Conservation (phyloP, 192 early-diverging fungal species). For the Rhizophagus clarus region DNA sequence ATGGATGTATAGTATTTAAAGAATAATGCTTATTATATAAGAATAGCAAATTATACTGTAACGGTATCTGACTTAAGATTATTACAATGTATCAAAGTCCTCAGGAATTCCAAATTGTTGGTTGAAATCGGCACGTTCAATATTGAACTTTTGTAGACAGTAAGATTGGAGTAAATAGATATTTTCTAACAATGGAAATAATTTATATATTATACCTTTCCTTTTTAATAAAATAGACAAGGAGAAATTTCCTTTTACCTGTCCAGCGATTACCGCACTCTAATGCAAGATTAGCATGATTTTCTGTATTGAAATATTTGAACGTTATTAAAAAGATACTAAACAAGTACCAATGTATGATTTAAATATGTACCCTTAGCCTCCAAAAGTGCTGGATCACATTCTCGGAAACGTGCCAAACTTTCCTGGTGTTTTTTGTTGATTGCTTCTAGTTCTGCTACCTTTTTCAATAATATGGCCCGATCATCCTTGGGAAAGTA, state of each 20-base stretch:
- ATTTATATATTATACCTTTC: not conserved
- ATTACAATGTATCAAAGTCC: slow-evolving; percentile 69
- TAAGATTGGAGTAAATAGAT: slow-evolving; percentile 83
- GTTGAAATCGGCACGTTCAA: slow-evolving; percentile 65
- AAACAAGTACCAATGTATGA: not conserved
- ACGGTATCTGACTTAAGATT: not conserved
- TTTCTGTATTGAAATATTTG: slow-evolving; percentile 45
- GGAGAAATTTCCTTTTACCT: slow-evolving; percentile 44
- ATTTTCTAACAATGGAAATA: slow-evolving; percentile 61
- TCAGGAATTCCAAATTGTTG: slow-evolving; percentile 67
- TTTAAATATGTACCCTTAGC: slow-evolving; percentile 54
- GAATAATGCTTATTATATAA: not conserved
- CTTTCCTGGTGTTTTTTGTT: slow-evolving; percentile 52
- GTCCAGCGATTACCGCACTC: slow-evolving; percentile 88
- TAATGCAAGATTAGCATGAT: slow-evolving; percentile 58
- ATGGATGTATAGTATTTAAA: too few species aligned
- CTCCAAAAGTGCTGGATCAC: slow-evolving; percentile 73
- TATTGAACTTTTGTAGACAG: slow-evolving; percentile 67
- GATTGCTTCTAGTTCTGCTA: slow-evolving; percentile 52
- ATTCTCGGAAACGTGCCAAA: slow-evolving; percentile 70
- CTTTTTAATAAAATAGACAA: not conserved
- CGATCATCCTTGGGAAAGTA: slow-evolving; percentile 58
- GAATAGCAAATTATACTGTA: too few species aligned
- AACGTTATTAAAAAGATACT: not conserved
- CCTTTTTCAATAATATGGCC: slow-evolving; percentile 45